These are phyloP conservation scores for Mallotus nudiflorus DNA, from an alignment of 345 rosid species.

Conservation along the genomic window DNA sequence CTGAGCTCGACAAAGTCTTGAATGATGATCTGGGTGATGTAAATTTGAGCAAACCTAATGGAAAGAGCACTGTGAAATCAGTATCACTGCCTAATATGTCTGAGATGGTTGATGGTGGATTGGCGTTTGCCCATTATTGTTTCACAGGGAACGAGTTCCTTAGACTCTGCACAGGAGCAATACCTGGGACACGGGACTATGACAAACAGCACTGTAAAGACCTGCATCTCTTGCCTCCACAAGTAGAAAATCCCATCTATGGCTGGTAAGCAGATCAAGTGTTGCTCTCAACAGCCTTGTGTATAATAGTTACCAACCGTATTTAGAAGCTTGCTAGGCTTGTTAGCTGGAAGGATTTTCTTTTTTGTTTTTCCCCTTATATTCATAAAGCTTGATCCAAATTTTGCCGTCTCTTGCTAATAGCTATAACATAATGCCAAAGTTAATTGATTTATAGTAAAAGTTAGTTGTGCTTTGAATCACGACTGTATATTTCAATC, in stretches of 20 bases:
- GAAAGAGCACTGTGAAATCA: constrained; percentile 43
- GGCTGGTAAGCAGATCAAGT: constrained; percentile 50
- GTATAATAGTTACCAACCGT: constrained; percentile 14
- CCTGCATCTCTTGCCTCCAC: constrained; percentile 79
- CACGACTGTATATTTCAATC: background rate
- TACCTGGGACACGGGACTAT: constrained; percentile 78
- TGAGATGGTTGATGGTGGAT: constrained; percentile 73
- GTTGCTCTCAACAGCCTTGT: background rate
- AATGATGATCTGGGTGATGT: constrained; percentile 21
- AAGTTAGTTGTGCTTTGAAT: background rate
- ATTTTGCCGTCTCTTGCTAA: constrained; percentile 16
- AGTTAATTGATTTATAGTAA: background rate
- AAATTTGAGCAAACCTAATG: constrained; percentile 22
- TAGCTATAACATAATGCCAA: constrained; percentile 16
- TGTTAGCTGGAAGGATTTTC: constrained; percentile 11
- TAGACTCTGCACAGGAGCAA: constrained; percentile 78
- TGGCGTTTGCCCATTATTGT: constrained; percentile 86
- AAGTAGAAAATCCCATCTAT: constrained; percentile 75
- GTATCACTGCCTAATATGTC: constrained; percentile 58
- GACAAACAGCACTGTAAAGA: constrained; percentile 85
- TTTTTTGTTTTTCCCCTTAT: background rate
- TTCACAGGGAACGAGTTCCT: constrained; percentile 87
- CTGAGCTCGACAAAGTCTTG: constrained; percentile 71
- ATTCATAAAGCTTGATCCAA: constrained; percentile 13
- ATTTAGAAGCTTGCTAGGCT: constrained; percentile 17